Base-by-base conservation (phyloP, 2,329 filamentous ascomycete species). In the Malbranchea cinnamomea region DNA sequence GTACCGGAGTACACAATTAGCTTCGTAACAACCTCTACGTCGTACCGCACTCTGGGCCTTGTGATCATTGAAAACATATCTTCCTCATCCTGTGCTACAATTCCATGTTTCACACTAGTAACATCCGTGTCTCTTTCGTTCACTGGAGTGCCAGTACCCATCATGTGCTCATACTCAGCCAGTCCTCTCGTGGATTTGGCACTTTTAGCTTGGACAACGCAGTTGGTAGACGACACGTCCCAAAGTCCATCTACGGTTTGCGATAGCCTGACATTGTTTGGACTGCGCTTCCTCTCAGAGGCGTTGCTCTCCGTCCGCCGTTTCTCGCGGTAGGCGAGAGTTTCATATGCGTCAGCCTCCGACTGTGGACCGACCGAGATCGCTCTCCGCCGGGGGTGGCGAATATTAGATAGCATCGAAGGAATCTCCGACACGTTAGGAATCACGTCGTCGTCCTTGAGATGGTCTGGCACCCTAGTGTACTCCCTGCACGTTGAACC, bases 11-110 rank as follows among this genome's bases (percentile, higher is more conserved):
- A 98, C 14, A 98, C 83, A 44, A 98, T 79, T 37, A 98, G 57
- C 58, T 94, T 95, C 4, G 89, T 95, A 21, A 98, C 79, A 22
- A 98, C 87, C 55, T 98, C 89, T n/a, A 95, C 87, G 56, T 98
- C 89, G 48, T 95, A 98, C 43, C 85, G 68, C 36, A 94, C 85
- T 41, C 89, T 73, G 28, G 89, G 84, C 56, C 78, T 82, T 39
- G 84, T 76, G 32, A 95, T 65, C 48, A 68, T 73, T 25, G 75
- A 78, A 53, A 95, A 94, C 52, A 95, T 76, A 49, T 91, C 79
- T 42, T 66, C 68, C 51, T 84, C 77, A 27, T 74, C 74, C 17
- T 53, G 44, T 25, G 56, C 53, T 18, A 62, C 57, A 23, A 48
- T 41, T 28, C n/a, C n/a, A n/a, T 51, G 49, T 12, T 52, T 48